A percentile compares a stretch with the other conserved stretches of the same genome.
These are phyloP conservation scores for Cichorium intybus DNA, from an alignment of 140 eudicot species.

Conservation along the genomic window DNA sequence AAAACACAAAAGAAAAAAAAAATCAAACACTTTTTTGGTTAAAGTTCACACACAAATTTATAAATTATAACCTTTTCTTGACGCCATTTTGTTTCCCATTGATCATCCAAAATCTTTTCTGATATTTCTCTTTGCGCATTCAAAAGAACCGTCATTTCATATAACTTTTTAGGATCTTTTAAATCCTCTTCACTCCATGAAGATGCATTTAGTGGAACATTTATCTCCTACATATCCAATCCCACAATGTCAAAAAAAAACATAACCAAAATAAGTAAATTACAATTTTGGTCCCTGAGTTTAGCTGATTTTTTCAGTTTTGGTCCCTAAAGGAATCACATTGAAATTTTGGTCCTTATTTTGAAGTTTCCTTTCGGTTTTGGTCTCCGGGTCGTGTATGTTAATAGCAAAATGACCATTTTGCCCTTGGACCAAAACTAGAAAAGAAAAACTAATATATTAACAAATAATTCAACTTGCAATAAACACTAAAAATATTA, in stretches of 20 bases:
- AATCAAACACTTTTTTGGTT: not conserved
- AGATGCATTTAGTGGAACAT: conserved; percentile 75
- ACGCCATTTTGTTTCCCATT: conserved; percentile 95
- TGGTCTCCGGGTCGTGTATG: not conserved
- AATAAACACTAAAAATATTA: not conserved
- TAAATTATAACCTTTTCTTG: conserved; percentile 64
- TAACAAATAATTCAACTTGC: not conserved
- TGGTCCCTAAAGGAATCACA: no score
- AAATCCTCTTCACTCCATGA: conserved; percentile 86
- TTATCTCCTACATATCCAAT: conserved; percentile 51
- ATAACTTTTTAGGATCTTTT: conserved; percentile 81
- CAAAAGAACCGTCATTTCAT: conserved; percentile 92
- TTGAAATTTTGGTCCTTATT: not conserved
- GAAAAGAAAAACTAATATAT: no score
- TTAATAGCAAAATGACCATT: not conserved
- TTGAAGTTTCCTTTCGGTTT: not conserved
- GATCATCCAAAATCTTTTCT: conserved; percentile 77
- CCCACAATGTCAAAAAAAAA: conserved; percentile 1
- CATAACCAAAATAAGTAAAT: not conserved
- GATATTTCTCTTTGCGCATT: conserved; percentile 89
- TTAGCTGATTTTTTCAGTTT: no score
- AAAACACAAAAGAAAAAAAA: conserved; percentile 12
- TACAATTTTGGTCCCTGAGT: not conserved
- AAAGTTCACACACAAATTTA: not conserved
- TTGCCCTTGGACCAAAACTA: not conserved